phyloP scores from a whole-genome alignment of 164 flowering plant genomes.

The Tinospora cordifolia region DNA sequence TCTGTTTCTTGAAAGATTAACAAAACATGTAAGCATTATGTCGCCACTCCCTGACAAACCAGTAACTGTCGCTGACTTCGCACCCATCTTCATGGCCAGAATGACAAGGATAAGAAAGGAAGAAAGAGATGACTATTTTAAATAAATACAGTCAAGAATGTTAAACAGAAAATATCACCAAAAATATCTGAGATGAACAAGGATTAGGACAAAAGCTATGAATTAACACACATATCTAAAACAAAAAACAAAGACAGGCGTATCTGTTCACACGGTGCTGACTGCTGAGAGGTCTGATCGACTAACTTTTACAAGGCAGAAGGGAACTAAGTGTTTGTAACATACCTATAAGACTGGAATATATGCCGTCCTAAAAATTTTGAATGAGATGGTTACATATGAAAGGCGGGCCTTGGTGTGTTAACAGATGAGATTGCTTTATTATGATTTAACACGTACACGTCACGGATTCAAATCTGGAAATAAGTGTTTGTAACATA shows the following conservation, averaged over 20 bases:
- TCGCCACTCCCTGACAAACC: conserved; percentile 96
- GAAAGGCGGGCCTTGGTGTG: too few species aligned
- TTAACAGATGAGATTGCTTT: too few species aligned
- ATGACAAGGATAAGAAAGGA: conserved; percentile 9
- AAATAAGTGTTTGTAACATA: too few species aligned
- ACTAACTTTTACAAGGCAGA: neutral
- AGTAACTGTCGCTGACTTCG: conserved; percentile 80
- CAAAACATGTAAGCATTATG: conserved; percentile 96
- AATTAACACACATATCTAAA: neutral
- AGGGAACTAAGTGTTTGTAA: neutral
- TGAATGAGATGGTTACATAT: too few species aligned
- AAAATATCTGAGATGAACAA: too few species aligned
- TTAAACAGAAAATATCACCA: neutral
- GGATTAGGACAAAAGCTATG: too few species aligned
- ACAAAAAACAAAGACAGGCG: neutral
- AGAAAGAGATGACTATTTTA: conserved; percentile 7
- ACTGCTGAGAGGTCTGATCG: neutral
- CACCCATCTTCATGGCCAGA: conserved; percentile 70
- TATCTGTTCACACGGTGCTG: neutral
- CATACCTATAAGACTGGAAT: too few species aligned
- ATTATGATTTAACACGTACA: too few species aligned
- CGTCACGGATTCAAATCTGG: too few species aligned
- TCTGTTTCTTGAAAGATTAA: conserved; percentile 87
- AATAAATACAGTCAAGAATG: neutral
- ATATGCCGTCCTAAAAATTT: too few species aligned